phyloP scores from a whole-genome alignment of 495 filamentous ascomycete species.

The Xylaria bambusicola region DNA sequence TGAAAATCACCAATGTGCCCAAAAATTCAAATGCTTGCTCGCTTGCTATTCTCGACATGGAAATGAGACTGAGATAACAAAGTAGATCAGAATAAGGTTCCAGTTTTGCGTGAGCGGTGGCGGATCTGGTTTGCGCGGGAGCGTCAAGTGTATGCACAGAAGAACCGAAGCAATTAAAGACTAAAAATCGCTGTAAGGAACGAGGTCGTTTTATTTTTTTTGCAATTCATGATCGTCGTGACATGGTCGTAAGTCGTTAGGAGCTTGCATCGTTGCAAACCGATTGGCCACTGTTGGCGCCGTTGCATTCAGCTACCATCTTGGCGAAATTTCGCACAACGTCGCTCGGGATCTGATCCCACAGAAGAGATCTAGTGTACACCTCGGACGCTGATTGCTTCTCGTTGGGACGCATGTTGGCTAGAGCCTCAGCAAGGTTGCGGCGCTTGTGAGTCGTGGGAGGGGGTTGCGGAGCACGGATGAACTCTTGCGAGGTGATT shows the following conservation, averaged over 20 bases:
- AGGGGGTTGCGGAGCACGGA: slow-evolving; percentile 49
- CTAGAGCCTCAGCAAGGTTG: slow-evolving; percentile 81
- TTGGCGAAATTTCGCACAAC: slow-evolving; percentile 90
- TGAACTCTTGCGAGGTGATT: slow-evolving; percentile 71
- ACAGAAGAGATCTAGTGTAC: slow-evolving; percentile 89
- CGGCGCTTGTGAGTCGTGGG: slow-evolving; percentile 58
- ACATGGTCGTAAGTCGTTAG: slow-evolving; percentile 31
- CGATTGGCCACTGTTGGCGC: slow-evolving; percentile 27
- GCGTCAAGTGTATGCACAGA: slow-evolving; percentile 31
- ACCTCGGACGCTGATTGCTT: slow-evolving; percentile 77
- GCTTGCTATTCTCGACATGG: slow-evolving; percentile 38
- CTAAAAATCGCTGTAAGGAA: slow-evolving; percentile 15
- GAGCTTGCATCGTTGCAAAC: slow-evolving; percentile 38
- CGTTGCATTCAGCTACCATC: slow-evolving; percentile 69
- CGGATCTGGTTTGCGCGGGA: slow-evolving; percentile 24
- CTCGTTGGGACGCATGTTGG: slow-evolving; percentile 69
- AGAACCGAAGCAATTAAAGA: slow-evolving; percentile 19
- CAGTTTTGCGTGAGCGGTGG: slow-evolving; percentile 30
- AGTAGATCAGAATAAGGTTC: slow-evolving; percentile 30
- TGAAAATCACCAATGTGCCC: slow-evolving; percentile 20
- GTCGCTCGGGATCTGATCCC: slow-evolving; percentile 89
- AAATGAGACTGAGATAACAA: slow-evolving; percentile 23
- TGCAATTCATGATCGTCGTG: slow-evolving; percentile 26
- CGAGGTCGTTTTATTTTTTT: slow-evolving; percentile 15
- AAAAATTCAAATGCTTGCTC: slow-evolving; percentile 46